Percentiles rank a stretch among this genome's conserved stretches.
Conservation (phyloP, 257 asterid species). For the Gentiana dahurica region DNA sequence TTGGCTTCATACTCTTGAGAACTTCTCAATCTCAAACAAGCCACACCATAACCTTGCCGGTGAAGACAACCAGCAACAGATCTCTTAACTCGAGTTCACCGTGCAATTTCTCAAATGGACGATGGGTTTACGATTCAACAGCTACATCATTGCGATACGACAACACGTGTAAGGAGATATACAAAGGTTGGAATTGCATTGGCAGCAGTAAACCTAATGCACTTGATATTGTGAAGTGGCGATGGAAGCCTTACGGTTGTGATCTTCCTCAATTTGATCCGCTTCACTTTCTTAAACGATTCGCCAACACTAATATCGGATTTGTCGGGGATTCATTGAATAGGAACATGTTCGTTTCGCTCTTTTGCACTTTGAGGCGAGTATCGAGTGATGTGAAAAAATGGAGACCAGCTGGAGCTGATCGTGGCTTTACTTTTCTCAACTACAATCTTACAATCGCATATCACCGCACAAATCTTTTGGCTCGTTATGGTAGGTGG, state of each 20-base stretch:
- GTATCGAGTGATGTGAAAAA: slow-evolving; percentile 64
- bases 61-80: background rate
- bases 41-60: slow-evolving; percentile 12
- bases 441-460: slow-evolving; percentile 83
- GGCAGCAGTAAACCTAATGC: slow-evolving; percentile 67
- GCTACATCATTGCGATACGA: slow-evolving; percentile 61
- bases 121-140: slow-evolving; percentile 61
- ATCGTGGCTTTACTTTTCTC: slow-evolving; percentile 85
- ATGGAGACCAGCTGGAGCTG: slow-evolving; percentile 97
- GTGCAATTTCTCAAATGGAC: slow-evolving; percentile 66
- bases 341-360: slow-evolving; percentile 91
- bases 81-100: slow-evolving; percentile 1
- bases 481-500: slow-evolving; percentile 98
- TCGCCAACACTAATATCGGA: slow-evolving; percentile 67
- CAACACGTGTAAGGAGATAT: slow-evolving; percentile 85
- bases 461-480: slow-evolving; percentile 87
- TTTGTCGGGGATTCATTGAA: slow-evolving; percentile 97
- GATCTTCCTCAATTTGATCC: slow-evolving; percentile 76
- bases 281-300: slow-evolving; percentile 43
- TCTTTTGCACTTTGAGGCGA: slow-evolving; percentile 62
- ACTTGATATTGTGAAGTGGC: slow-evolving; percentile 66
- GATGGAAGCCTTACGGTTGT: slow-evolving; percentile 81
- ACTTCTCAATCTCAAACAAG: slow-evolving; percentile 1
- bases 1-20: slow-evolving; percentile 49
- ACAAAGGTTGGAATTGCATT: slow-evolving; percentile 96